Conservation (phyloP, 2,329 filamentous ascomycete genomes). For the Pseudogymnoascus sp. region DNA sequence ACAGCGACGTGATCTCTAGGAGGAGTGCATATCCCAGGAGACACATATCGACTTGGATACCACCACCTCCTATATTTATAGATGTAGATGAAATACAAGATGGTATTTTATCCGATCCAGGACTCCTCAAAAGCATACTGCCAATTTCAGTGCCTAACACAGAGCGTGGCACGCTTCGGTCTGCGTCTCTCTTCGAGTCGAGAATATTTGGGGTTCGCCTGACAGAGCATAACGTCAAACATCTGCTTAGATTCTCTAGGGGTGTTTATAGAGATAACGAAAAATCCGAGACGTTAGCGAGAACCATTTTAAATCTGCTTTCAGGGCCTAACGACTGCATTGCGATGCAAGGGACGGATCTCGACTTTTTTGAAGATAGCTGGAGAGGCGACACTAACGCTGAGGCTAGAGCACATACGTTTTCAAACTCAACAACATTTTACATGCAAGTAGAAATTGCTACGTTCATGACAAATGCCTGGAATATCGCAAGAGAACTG, state of each 20-base stretch:
- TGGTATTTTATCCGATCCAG: not conserved
- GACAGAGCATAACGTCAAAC: not conserved
- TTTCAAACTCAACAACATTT: slow-evolving; percentile 13
- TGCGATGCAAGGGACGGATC: slow-evolving; percentile 13
- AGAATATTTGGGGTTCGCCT: not conserved
- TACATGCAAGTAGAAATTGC: slow-evolving; percentile 13
- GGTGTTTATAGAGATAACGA: not conserved
- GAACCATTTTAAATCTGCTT: slow-evolving; percentile 14
- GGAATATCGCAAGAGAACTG: slow-evolving; percentile 14
- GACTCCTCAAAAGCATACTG: not conserved
- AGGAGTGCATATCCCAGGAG: not conserved
- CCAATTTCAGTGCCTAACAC: not conserved
- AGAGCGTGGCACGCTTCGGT: not conserved
- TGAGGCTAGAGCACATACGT: not conserved
- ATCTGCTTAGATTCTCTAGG: not conserved
- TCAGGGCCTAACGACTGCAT: slow-evolving; percentile 13
- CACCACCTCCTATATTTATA: not conserved
- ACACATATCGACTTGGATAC: not conserved
- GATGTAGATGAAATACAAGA: not conserved
- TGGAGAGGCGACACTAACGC: slow-evolving; percentile 7
- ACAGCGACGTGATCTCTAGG: not conserved
- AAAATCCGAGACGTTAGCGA: slow-evolving; percentile 11
- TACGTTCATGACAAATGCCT: slow-evolving; percentile 14
- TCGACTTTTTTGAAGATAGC: slow-evolving; percentile 16
- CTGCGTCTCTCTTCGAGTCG: not conserved